Evolutionary conservation across 805 yeast genomes (phyloP), one percentile per base, ranked within the genome.

Genomic region (Brettanomyces naardenensis): DNA sequence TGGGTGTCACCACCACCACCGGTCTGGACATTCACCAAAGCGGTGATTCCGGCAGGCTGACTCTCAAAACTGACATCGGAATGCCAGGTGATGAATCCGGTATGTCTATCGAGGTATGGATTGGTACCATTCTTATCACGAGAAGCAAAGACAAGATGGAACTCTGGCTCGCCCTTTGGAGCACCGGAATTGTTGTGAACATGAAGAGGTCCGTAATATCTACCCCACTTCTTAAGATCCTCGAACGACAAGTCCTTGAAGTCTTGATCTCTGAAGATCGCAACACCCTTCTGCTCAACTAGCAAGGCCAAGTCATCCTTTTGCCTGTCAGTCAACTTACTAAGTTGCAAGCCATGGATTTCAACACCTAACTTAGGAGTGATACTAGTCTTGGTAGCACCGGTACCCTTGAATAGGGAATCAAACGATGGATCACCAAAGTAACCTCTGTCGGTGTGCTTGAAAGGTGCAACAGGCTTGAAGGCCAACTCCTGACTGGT

Each of bases 111-210:
- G 39, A 67, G 64, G 5, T 56, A 57, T 43, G 63, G 52, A 26
- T 54, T 59, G 23, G 58, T 54, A 39, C 63, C 69, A 22, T 56
- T 60, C 32, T 57, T 52, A 43, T 59, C 63, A 9, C 71, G 62
- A 44, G 71, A 58, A 46, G 82, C 65, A 56, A 74, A 77, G 10
- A 78, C 75, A 32, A 80, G 62, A 45, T 79, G 86, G 44, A 80
- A 68, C 43, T 78, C 77, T 4, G 83, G 80, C 43, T 62, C 62
- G 7, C 63, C 66, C 43, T 60, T 63, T 27, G 83, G 88, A 11
- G 83, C 78, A 17, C 88, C 88, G 6, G 84, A 73, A 10, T 86
- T 77, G 34, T 85, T 87, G 53, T 82, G 89, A 43, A 79, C 69
- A 56, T 82, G 89, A 43, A 77, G 66, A 26, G 78, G 77, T 26